Conservation (phyloP, 805 yeast genomes). For the Sugiyamaella boreocaroliniensis region DNA sequence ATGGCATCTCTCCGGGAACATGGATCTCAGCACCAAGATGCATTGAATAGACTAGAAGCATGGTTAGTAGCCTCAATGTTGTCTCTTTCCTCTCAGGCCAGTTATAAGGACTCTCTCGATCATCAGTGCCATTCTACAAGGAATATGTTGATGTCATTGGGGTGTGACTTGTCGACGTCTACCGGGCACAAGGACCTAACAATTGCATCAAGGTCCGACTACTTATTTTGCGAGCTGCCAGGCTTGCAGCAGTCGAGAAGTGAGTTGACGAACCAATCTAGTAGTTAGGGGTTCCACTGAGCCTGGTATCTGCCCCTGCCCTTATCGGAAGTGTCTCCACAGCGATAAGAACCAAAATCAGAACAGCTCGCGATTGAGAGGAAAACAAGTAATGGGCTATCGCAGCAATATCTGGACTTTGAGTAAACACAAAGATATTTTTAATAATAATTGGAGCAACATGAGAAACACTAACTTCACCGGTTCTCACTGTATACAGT, state of each 20-base stretch:
- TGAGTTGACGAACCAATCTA: neutral
- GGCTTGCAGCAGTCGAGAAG: neutral
- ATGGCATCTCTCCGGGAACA: conserved; percentile 44
- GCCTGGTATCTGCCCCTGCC: too few relatives aligned
- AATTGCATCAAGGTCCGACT: neutral
- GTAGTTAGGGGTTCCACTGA: neutral
- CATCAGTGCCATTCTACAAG: conserved; percentile 6
- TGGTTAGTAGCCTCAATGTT: conserved; percentile 33
- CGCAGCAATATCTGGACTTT: too few relatives aligned
- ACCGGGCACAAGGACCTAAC: neutral
- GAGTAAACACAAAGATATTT: too few relatives aligned
- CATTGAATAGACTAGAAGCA: conserved; percentile 40
- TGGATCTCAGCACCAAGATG: conserved; percentile 50
- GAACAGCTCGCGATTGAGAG: too few relatives aligned
- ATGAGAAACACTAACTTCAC: too few relatives aligned
- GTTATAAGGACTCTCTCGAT: conserved; percentile 39
- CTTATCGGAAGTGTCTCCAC: too few relatives aligned
- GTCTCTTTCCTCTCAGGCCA: conserved; percentile 42
- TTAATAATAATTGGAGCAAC: too few relatives aligned
- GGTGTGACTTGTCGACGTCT: neutral
- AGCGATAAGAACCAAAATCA: too few relatives aligned
- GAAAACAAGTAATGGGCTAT: too few relatives aligned
- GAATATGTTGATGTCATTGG: conserved; percentile 6
- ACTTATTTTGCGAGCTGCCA: too few relatives aligned
- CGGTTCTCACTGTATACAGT: too few relatives aligned